phyloP scores from a whole-genome alignment of 2,329 filamentous ascomycete species.

The Cadophora luteo-olivacea region DNA sequence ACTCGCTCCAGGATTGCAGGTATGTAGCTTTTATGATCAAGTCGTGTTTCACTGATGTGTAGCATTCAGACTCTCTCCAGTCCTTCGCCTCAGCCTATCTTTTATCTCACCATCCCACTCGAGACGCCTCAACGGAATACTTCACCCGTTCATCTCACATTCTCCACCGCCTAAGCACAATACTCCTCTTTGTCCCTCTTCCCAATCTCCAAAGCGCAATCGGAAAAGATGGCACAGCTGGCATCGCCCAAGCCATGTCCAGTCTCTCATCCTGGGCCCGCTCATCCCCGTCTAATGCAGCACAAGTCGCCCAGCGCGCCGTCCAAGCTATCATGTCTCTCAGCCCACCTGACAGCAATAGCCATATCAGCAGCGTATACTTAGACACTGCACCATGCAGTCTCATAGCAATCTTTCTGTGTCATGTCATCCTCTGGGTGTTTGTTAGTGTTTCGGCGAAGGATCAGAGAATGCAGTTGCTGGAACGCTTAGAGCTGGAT shows the following conservation, averaged over 20 bases:
- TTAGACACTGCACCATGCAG: slow-evolving; percentile 34
- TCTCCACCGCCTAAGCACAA: slow-evolving; percentile 31
- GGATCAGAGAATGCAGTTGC: slow-evolving; percentile 20
- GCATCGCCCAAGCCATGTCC: slow-evolving; percentile 29
- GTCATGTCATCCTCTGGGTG: slow-evolving; percentile 36
- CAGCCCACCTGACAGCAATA: slow-evolving; percentile 14
- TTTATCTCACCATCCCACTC: slow-evolving; percentile 9
- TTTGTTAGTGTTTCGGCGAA: slow-evolving; percentile 30
- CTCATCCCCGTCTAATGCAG: slow-evolving; percentile 24
- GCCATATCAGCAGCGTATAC: slow-evolving; percentile 7
- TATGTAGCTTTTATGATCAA: neutral
- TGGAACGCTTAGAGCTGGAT: slow-evolving; percentile 15
- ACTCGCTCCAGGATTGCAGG: neutral
- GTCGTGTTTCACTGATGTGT: neutral
- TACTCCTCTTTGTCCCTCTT: slow-evolving; percentile 33
- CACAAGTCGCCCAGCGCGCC: slow-evolving; percentile 31
- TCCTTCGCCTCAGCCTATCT: slow-evolving; percentile 29
- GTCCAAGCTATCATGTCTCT: slow-evolving; percentile 31
- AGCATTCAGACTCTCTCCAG: slow-evolving; percentile 23
- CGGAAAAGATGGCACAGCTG: slow-evolving; percentile 32
- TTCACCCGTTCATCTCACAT: slow-evolving; percentile 32
- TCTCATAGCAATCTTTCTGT: slow-evolving; percentile 35
- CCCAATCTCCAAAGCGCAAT: slow-evolving; percentile 36
- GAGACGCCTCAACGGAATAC: slow-evolving; percentile 25
- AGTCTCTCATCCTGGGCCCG: slow-evolving; percentile 32